A percentile compares a stretch with the other conserved stretches of the same genome.
Evolutionary conservation across 345 rosid genomes (phyloP).

Genomic region (Murraya paniculata): DNA sequence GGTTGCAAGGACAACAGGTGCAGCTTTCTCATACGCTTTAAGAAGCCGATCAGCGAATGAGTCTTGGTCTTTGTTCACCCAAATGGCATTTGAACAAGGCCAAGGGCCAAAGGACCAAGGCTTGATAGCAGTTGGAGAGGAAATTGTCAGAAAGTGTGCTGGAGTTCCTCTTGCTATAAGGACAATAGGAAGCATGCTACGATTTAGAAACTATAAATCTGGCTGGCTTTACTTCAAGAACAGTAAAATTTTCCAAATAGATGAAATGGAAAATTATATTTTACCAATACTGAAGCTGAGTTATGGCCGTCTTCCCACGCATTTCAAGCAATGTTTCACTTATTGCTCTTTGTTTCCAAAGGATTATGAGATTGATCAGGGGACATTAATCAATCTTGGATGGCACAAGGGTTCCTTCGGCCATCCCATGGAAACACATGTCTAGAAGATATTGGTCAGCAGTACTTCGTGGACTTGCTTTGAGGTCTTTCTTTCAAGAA

Average conservation of each 20-base stretch:
- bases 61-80: constrained; percentile 21
- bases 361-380: constrained; percentile 2
- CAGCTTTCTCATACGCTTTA: background rate
- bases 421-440: background rate
- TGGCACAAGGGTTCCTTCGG: constrained; percentile 21
- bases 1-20: constrained; percentile 20
- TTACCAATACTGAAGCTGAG: constrained; percentile 19
- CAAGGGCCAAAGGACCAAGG: background rate
- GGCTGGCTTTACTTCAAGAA: constrained; percentile 14
- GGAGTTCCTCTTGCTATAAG: constrained; percentile 20
- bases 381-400: constrained; percentile 13
- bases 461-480: constrained; percentile 8
- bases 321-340: constrained; percentile 24
- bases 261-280: background rate
- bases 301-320: constrained; percentile 17
- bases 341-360: constrained; percentile 32
- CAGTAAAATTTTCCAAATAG: background rate
- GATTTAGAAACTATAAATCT: background rate
- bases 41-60: background rate
- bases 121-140: background rate
- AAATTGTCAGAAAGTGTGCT: constrained; percentile 8
- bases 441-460: constrained; percentile 10
- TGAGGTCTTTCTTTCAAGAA: constrained; percentile 23
- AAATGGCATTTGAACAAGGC: constrained; percentile 12
- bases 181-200: constrained; percentile 11